Evolutionary conservation across 805 yeast species (phyloP), one percentile per base, ranked within the genome.

Genomic region (Ogataea nitratoaversa): DNA sequence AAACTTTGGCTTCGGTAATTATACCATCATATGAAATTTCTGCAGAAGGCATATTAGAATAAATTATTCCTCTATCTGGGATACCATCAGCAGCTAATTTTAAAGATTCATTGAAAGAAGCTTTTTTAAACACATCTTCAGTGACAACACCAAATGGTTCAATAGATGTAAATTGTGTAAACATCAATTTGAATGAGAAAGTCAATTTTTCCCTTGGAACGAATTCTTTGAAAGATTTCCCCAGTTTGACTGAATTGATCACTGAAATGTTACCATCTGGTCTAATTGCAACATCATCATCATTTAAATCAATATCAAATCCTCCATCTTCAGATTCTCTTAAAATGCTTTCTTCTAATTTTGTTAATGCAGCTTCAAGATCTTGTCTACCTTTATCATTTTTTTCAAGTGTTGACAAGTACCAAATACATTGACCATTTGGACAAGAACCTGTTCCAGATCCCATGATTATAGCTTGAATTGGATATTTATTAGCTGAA

Each of bases 1-100:
- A 59, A 17, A 76, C 66, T 57, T 79, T 84, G 6, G 90, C 88
- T 45, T 88, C 93, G 2, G 90, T 79, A 16, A 91, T 77, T 4
- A 86, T 76, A 23, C 96, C 98, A 59, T 91, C 97, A 60, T 89
- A 91, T 29, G 95, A 83, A 23, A 93, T 74, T 56, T 91, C 98
- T 7, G 84, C 70, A 1, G 90, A 80, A 19, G 95, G 95, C 78
- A 84, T 77, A 37, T 63, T 59, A 0, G 79, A 68, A 50, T 71
- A 74, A 6, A 76, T 50, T 5, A 75, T 63, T 3, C 70, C 76
- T 39, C 68, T 59, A 47, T 76, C 80, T 31, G 72, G 68, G 8
- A 74, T 68, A 16, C 65, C 67, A 9, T 61, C 60, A 4, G 19
- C 41, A 11, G 43, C 25, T 24, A 34, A 36, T 32, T 27, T 23